phyloP scores from a whole-genome alignment of 2,329 filamentous ascomycete species.

The Emergomyces orientalis region DNA sequence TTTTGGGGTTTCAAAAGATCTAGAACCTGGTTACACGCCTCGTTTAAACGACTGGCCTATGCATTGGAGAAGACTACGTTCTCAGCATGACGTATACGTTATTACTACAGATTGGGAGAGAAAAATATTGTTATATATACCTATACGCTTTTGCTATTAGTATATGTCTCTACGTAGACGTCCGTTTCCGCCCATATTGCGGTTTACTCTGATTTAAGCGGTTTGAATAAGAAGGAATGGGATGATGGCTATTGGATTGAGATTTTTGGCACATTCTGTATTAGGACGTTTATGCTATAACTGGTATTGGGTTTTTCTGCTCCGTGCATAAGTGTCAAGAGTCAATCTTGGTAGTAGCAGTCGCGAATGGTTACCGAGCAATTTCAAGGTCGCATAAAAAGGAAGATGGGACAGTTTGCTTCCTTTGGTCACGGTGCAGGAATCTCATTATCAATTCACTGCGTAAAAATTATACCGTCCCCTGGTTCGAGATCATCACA shows the following conservation, averaged over 20 bases:
- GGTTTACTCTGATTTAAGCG: background rate
- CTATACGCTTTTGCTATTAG: background rate
- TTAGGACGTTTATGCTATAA: no score
- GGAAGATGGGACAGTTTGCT: no score
- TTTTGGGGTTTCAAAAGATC: background rate
- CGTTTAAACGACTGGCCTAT: background rate
- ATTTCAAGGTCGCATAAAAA: background rate
- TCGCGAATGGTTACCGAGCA: background rate
- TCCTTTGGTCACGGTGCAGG: no score
- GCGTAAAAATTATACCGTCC: no score
- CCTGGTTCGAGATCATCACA: no score
- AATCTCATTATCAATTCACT: no score
- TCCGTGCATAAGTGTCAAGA: no score
- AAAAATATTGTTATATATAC: background rate
- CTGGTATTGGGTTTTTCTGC: no score
- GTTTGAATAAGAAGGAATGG: background rate
- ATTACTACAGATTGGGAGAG: background rate
- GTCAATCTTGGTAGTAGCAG: background rate
- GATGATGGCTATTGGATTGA: background rate
- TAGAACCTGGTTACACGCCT: background rate
- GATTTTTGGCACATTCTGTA: background rate
- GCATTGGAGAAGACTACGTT: background rate
- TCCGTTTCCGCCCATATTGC: background rate
- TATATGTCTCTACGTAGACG: background rate
- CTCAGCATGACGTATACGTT: background rate